A percentile compares a stretch with the other conserved stretches of the same genome.
phyloP scores from a whole-genome alignment of 2,329 filamentous ascomycete species.

The Fusarium sp. region DNA sequence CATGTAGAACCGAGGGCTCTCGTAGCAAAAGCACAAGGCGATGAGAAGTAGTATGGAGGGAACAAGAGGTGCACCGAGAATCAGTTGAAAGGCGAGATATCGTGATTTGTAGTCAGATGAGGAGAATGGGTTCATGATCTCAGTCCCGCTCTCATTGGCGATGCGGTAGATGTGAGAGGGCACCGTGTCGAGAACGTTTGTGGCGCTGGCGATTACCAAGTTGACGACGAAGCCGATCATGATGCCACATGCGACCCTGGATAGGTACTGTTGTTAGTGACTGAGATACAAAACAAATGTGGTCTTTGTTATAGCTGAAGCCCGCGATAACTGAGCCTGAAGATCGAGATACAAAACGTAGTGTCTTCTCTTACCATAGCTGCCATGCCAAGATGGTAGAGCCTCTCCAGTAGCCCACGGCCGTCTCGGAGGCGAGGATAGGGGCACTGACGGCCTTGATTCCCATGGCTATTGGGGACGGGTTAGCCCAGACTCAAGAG shows the following conservation, averaged over 20 bases:
- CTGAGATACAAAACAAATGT: too few relatives aligned
- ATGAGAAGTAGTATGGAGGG: constrained; percentile 48
- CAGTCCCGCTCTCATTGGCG: background rate
- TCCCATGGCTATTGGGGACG: constrained; percentile 52
- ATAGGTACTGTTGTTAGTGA: background rate
- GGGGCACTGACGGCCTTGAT: constrained; percentile 61
- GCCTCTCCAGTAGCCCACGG: constrained; percentile 59
- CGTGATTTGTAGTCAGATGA: background rate
- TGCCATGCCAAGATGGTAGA: constrained; percentile 61
- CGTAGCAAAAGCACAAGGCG: constrained; percentile 51
- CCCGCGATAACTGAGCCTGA: too few relatives aligned
- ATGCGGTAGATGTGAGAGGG: background rate
- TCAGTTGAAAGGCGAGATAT: constrained; percentile 41
- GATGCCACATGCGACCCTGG: constrained; percentile 40
- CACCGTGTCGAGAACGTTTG: background rate
- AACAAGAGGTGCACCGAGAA: constrained; percentile 50
- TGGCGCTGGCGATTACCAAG: constrained; percentile 23
- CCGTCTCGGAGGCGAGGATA: constrained; percentile 59
- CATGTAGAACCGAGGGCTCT: constrained; percentile 55
- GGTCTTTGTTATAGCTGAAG: too few relatives aligned
- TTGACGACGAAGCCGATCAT: constrained; percentile 40
- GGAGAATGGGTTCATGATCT: background rate
- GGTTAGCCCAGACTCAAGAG: background rate
- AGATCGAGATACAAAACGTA: constrained; percentile 4
- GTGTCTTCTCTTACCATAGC: constrained; percentile 50